These are phyloP conservation scores for Pouteria glomerata DNA, from an alignment of 148 eudicot species.

Conservation along the genomic window DNA sequence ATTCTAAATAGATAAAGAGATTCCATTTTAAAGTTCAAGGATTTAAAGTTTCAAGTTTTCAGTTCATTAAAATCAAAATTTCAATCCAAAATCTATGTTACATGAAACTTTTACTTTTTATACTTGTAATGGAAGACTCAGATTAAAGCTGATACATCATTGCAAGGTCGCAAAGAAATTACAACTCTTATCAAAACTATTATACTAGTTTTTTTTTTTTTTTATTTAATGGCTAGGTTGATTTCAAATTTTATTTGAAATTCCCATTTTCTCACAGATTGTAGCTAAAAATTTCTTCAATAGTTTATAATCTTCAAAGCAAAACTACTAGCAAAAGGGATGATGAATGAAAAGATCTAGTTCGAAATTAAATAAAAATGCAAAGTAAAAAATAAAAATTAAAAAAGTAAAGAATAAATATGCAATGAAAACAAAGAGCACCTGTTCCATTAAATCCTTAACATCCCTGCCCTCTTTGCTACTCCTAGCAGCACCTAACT, in stretches of 20 bases:
- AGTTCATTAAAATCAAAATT: too few species aligned
- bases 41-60: too few species aligned
- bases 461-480: conserved; percentile 31
- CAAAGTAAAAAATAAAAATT: background rate
- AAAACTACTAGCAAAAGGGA: background rate
- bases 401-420: background rate
- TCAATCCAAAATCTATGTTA: too few species aligned
- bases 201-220: background rate
- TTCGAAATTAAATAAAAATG: background rate
- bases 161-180: background rate
- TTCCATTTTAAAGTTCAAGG: too few species aligned
- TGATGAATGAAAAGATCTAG: background rate
- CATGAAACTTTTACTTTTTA: too few species aligned
- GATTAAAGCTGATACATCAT: too few species aligned
- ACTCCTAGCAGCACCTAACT: conserved; percentile 32
- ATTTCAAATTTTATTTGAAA: background rate
- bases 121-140: too few species aligned
- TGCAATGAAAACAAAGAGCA: background rate
- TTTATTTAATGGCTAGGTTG: background rate
- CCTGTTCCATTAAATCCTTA: conserved; percentile 38
- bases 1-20: too few species aligned
- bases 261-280: background rate
- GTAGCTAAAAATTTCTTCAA: background rate
- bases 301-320: background rate
- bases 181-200: background rate